Percentiles rank a stretch among this genome's conserved stretches.
Evolutionary conservation across 768 basidiomycete genomes (phyloP).

Genomic region (Lactarius psammicola): DNA sequence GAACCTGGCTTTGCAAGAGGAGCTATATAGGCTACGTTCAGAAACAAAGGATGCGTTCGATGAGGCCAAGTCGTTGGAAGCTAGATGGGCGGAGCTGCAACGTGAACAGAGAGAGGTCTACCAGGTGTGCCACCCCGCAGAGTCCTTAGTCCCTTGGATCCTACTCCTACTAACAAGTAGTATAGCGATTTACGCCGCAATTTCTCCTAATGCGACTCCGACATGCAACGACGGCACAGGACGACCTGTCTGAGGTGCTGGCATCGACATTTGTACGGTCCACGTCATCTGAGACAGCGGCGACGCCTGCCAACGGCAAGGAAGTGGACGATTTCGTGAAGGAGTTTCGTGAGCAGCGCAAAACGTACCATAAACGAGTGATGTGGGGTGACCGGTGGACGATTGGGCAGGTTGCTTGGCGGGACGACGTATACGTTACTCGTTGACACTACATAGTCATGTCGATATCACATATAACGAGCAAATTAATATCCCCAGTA

Average conservation of each 20-base stretch:
- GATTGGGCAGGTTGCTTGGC: constrained; percentile 81
- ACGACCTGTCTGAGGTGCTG: constrained; percentile 82
- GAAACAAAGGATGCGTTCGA: constrained; percentile 88
- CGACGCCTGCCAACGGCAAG: constrained; percentile 35
- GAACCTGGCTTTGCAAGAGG: constrained; percentile 74
- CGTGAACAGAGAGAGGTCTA: constrained; percentile 87
- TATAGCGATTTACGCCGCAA: constrained; percentile 77
- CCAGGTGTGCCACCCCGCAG: constrained; percentile 50
- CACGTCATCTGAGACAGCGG: constrained; percentile 33
- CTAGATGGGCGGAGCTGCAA: constrained; percentile 82
- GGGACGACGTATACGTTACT: constrained; percentile 46
- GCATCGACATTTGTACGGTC: constrained; percentile 78
- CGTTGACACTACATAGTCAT: constrained; percentile 1
- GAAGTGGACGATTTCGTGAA: constrained; percentile 86
- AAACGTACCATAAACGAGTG: constrained; percentile 89
- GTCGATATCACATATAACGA: constrained; percentile 28
- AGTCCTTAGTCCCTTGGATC: neutral
- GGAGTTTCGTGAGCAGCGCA: constrained; percentile 83
- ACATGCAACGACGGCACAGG: constrained; percentile 87
- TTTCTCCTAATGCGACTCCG: constrained; percentile 86
- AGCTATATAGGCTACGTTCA: constrained; percentile 68
- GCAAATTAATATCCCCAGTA: constrained; percentile 11
- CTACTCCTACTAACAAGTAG: neutral
- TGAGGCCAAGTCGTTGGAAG: constrained; percentile 78
- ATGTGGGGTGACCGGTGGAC: constrained; percentile 91